Percentiles rank a stretch among this genome's conserved stretches.
These are phyloP conservation scores for Aspergillus tamarii DNA, from an alignment of 2,329 filamentous ascomycete species.

Conservation along the genomic window DNA sequence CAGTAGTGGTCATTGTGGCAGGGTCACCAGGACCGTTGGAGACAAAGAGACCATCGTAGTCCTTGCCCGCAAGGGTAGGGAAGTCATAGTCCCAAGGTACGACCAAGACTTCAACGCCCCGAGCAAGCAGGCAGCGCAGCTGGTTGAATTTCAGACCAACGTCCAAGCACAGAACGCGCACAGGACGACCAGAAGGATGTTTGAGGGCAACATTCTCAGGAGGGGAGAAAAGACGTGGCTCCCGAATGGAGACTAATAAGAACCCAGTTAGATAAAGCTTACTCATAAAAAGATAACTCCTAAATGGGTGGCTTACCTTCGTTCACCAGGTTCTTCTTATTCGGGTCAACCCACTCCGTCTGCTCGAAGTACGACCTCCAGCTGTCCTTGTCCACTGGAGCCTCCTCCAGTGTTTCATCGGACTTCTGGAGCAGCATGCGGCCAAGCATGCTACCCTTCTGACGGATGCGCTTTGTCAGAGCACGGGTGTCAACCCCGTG, in stretches of 20 bases:
- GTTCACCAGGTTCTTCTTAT: slow-evolving; percentile 87
- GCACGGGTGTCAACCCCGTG: slow-evolving; percentile 93
- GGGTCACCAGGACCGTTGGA: slow-evolving; percentile 98
- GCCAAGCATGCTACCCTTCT: slow-evolving; percentile 95
- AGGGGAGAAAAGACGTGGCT: slow-evolving; percentile 83
- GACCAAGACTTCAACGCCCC: slow-evolving; percentile 91
- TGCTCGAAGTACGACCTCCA: slow-evolving; percentile 70
- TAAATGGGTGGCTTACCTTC: slow-evolving; percentile 70
- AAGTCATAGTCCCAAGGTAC: slow-evolving; percentile 98
- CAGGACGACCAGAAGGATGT: slow-evolving; percentile 82
- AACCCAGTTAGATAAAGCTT: slow-evolving; percentile 36
- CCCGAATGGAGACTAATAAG: slow-evolving; percentile 77
- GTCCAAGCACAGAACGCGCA: slow-evolving; percentile 90
- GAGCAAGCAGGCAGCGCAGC: slow-evolving; percentile 84
- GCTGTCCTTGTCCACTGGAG: slow-evolving; percentile 46
- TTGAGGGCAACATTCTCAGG: slow-evolving; percentile 70
- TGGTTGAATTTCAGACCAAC: slow-evolving; percentile 99
- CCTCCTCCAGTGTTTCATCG: slow-evolving; percentile 39
- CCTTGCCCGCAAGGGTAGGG: slow-evolving; percentile 70
- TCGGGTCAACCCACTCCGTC: slow-evolving; percentile 88
- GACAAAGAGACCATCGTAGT: slow-evolving; percentile 96
- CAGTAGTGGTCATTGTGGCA: slow-evolving; percentile 75
- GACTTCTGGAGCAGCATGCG: slow-evolving; percentile 77
- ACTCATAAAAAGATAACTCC: background rate
- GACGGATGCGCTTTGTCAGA: slow-evolving; percentile 89